phyloP scores from a whole-genome alignment of 352 stramenopile species.

The Phytophthora chlamydospora region DNA sequence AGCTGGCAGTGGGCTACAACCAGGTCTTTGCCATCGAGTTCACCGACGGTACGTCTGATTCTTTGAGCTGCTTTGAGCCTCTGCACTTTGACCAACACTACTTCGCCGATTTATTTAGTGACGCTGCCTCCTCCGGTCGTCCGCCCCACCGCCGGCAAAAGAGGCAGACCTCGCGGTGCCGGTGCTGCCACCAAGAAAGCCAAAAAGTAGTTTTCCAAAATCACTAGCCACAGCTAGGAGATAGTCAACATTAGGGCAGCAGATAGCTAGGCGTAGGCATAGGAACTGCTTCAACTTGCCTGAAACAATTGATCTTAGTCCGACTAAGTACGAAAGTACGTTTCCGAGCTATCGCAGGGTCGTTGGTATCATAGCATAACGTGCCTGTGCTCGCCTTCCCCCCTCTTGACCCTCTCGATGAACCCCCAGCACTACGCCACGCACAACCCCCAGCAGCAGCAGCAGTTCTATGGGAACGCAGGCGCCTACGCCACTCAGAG shows the following conservation, averaged over 20 bases:
- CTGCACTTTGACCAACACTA: conserved; percentile 2
- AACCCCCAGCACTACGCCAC: conserved; percentile 68
- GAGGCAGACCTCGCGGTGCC: conserved; percentile 7
- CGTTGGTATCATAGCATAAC: conserved; percentile 15
- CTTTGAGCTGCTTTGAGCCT: not conserved
- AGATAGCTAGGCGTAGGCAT: too few species aligned
- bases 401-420: conserved; percentile 25
- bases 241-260: too few species aligned
- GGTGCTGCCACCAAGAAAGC: conserved; percentile 36
- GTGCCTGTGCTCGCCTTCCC: not conserved
- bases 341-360: not conserved
- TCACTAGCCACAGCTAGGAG: not conserved
- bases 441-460: conserved; percentile 53
- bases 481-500: conserved; percentile 41
- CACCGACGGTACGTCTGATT: conserved; percentile 56
- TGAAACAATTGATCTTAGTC: too few species aligned
- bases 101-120: conserved; percentile 30
- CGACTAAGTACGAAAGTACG: too few species aligned
- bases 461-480: conserved; percentile 49
- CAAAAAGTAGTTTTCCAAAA: conserved; percentile 39
- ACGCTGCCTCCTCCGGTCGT: conserved; percentile 53
- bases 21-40: conserved; percentile 83
- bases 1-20: conserved; percentile 70
- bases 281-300: too few species aligned
- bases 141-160: conserved; percentile 35